Evolutionary conservation across 73 alveolate genomes (phyloP).

Genomic region (Strombidium stylifer): DNA sequence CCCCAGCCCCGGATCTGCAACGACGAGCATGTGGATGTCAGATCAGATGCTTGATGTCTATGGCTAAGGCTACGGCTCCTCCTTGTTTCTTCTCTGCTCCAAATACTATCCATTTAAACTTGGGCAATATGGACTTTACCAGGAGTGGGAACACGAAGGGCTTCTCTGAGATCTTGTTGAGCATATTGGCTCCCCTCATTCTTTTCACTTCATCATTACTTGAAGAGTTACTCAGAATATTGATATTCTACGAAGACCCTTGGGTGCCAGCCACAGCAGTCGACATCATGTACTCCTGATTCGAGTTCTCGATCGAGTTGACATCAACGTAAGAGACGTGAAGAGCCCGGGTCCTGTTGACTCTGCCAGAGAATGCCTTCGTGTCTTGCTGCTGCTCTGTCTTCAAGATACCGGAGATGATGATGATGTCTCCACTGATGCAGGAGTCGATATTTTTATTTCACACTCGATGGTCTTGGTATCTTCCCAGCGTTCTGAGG

Average conservation of each 20-base stretch:
- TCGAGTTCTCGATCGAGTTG: conserved; percentile 51
- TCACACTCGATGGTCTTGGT: conserved; percentile 76
- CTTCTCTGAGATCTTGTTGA: conserved; percentile 49
- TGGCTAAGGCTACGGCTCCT: too few species aligned
- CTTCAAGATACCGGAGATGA: conserved; percentile 78
- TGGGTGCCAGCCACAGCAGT: conserved; percentile 38
- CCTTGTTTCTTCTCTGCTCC: too few species aligned
- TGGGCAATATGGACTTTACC: conserved; percentile 57
- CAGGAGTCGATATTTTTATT: conserved; percentile 67
- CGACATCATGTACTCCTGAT: conserved; percentile 25
- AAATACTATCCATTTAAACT: too few species aligned
- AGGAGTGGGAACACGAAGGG: conserved; percentile 55
- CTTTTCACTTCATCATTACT: too few species aligned
- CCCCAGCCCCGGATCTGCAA: conserved; percentile 90
- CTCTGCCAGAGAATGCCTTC: conserved; percentile 47
- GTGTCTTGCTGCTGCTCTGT: conserved; percentile 57
- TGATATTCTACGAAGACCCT: background rate
- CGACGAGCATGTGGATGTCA: conserved; percentile 70
- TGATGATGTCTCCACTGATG: conserved; percentile 77
- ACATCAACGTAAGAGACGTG: conserved; percentile 66
- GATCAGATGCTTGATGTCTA: conserved; percentile 50
- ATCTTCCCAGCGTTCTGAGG: conserved; percentile 66
- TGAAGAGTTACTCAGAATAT: too few species aligned
- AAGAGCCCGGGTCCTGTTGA: conserved; percentile 60
- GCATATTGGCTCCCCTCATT: too few species aligned